A percentile compares a stretch with the other conserved stretches of the same genome.
These are phyloP conservation scores for Talaromyces sp. DNA, from an alignment of 2,329 filamentous ascomycete genomes.

Conservation along the genomic window DNA sequence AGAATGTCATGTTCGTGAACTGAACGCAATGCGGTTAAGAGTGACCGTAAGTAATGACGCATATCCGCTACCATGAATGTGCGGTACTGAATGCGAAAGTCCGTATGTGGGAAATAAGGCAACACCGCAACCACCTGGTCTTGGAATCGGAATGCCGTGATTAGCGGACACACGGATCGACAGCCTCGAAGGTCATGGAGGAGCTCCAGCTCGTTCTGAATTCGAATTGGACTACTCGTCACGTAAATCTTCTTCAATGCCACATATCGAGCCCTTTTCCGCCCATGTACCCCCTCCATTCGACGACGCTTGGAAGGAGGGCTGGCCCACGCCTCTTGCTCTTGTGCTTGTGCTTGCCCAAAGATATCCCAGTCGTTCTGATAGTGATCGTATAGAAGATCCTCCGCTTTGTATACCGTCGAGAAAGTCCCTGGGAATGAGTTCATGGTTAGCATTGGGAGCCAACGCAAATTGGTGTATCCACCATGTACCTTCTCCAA, in stretches of 20 bases:
- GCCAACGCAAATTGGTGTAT: not conserved
- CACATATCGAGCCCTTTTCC: constrained; percentile 72
- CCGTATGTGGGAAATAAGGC: constrained; percentile 92
- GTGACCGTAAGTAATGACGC: constrained; percentile 81
- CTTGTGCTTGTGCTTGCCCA: constrained; percentile 63
- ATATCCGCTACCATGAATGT: constrained; percentile 86
- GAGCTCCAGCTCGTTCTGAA: constrained; percentile 94
- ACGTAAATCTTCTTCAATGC: constrained; percentile 99
- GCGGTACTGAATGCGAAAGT: constrained; percentile 90
- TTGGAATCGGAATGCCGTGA: constrained; percentile 92
- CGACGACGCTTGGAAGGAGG: constrained; percentile 63
- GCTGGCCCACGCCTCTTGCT: constrained; percentile 67
- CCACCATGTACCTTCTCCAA: constrained; percentile 77
- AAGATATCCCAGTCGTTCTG: constrained; percentile 84
- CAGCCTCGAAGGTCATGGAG: constrained; percentile 84
- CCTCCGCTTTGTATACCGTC: constrained; percentile 97
- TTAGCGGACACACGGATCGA: constrained; percentile 85
- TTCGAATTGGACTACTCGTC: constrained; percentile 88
- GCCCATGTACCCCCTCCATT: constrained; percentile 44
- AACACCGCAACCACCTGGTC: constrained; percentile 95
- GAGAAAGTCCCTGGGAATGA: constrained; percentile 82
- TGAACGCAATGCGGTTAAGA: constrained; percentile 81
- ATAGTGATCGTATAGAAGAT: constrained; percentile 80
- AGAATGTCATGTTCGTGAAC: constrained; percentile 85
- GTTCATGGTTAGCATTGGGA: constrained; percentile 9